Percentiles rank a stretch among this genome's conserved stretches.
Conservation (phyloP, 257 asterid genomes). For the Solanum chilense region DNA sequence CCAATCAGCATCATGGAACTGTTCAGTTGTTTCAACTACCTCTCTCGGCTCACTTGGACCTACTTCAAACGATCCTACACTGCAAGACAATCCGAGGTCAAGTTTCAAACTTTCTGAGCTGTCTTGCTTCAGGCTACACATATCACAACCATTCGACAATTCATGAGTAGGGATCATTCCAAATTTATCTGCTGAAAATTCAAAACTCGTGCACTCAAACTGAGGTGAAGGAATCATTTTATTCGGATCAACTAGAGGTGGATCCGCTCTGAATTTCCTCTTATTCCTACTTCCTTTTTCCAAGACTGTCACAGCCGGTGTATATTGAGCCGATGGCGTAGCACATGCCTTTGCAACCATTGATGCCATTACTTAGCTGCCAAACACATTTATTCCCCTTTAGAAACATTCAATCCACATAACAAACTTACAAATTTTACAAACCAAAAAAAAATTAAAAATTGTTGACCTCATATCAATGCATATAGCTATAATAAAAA, state of each 20-base stretch:
- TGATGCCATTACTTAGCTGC: constrained; percentile 71
- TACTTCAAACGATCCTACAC: constrained; percentile 37
- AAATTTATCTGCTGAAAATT: constrained; percentile 68
- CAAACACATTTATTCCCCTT: constrained; percentile 5
- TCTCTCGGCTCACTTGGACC: constrained; percentile 35
- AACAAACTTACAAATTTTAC: not conserved
- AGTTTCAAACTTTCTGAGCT: constrained; percentile 53
- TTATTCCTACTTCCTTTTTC: constrained; percentile 88
- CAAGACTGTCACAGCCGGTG: constrained; percentile 43
- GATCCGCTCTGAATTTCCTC: constrained; percentile 90
- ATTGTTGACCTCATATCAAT: not conserved
- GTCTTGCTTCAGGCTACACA: constrained; percentile 42
- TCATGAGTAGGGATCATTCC: constrained; percentile 32
- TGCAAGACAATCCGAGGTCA: constrained; percentile 70
- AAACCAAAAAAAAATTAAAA: not conserved
- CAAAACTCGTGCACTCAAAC: constrained; percentile 53
- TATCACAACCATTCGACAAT: constrained; percentile 40
- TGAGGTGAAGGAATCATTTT: constrained; percentile 44
- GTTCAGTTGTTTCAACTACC: constrained; percentile 36
- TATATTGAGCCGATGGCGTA: constrained; percentile 45
- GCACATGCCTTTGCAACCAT: constrained; percentile 64
- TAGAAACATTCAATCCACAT: constrained; percentile 8
- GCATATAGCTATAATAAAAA: not conserved
- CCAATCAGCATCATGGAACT: constrained; percentile 80
- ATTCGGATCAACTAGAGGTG: constrained; percentile 49